Evolutionary conservation across 768 basidiomycete species (phyloP).

Genomic region (Pholiota molesta): DNA sequence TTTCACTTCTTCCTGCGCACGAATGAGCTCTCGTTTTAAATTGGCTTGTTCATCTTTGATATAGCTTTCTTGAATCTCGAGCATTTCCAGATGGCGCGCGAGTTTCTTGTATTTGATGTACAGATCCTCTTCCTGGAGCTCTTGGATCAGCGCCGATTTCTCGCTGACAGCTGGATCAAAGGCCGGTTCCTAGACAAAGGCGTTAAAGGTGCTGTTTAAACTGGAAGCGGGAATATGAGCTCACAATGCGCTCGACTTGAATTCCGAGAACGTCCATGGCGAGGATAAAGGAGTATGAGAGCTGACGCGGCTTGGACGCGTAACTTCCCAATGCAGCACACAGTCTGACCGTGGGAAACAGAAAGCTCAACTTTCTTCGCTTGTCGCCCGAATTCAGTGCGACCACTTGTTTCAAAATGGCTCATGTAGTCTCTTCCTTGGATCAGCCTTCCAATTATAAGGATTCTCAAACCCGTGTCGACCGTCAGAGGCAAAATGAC

Average conservation of each 20-base stretch:
- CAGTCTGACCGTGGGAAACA: constrained; percentile 38
- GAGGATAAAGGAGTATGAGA: constrained; percentile 26
- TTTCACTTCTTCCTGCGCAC: constrained; percentile 99
- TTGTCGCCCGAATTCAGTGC: background rate
- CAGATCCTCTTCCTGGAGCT: constrained; percentile 90
- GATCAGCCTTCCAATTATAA: constrained; percentile 98
- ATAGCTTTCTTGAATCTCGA: constrained; percentile 93
- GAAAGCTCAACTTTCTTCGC: background rate
- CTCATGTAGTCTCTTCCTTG: constrained; percentile 81
- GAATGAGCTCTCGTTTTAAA: constrained; percentile 95
- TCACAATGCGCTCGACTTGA: constrained; percentile 77
- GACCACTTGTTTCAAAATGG: constrained; percentile 50
- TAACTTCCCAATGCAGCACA: constrained; percentile 34
- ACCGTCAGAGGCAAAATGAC: constrained; percentile 79
- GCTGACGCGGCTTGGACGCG: constrained; percentile 55
- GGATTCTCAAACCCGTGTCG: constrained; percentile 84
- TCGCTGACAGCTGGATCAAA: constrained; percentile 88
- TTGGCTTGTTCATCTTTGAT: constrained; percentile 99
- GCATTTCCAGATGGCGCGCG: constrained; percentile 91
- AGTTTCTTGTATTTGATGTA: constrained; percentile 99
- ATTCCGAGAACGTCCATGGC: constrained; percentile 91
- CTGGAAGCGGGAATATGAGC: constrained; percentile 23
- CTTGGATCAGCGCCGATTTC: constrained; percentile 84
- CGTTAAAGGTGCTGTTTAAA: constrained; percentile 5
- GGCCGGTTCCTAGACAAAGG: constrained; percentile 74